A percentile compares a stretch with the other conserved stretches of the same genome.
phyloP scores from a whole-genome alignment of 208 protist species.

The Angomonas ambiguus region DNA sequence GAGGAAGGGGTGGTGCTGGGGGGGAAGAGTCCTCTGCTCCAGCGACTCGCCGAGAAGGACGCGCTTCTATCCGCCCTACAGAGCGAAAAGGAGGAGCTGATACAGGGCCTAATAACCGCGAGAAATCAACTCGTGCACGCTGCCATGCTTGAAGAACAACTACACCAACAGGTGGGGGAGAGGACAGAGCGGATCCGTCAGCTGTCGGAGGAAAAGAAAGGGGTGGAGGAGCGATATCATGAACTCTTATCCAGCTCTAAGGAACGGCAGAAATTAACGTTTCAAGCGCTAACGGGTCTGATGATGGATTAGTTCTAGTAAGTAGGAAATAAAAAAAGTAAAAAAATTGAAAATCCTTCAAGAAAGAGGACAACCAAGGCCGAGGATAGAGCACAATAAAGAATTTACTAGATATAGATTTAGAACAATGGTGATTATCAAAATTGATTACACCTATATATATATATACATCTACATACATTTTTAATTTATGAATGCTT shows the following conservation, averaged over 20 bases:
- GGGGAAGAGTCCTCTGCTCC: not conserved
- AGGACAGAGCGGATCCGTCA: not conserved
- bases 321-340: too few species aligned
- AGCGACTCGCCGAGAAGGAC: not conserved
- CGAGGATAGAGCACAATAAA: too few species aligned
- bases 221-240: not conserved
- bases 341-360: too few species aligned
- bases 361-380: too few species aligned
- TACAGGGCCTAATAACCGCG: conserved; percentile 25
- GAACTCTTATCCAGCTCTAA: not conserved
- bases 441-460: not conserved
- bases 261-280: not conserved
- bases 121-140: conserved; percentile 38
- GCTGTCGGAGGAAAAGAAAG: not conserved
- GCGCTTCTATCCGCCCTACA: not conserved
- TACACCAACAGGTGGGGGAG: not conserved
- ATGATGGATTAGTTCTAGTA: too few species aligned
- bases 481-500: not conserved
- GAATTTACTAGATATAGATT: too few species aligned
- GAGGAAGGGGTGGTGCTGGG: not conserved
- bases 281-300: not conserved
- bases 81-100: conserved; percentile 25
- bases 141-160: not conserved
- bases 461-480: not conserved
- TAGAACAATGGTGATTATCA: too few species aligned